Conservation (phyloP, 2,329 filamentous ascomycete genomes). For the Exophiala oligosperma region DNA sequence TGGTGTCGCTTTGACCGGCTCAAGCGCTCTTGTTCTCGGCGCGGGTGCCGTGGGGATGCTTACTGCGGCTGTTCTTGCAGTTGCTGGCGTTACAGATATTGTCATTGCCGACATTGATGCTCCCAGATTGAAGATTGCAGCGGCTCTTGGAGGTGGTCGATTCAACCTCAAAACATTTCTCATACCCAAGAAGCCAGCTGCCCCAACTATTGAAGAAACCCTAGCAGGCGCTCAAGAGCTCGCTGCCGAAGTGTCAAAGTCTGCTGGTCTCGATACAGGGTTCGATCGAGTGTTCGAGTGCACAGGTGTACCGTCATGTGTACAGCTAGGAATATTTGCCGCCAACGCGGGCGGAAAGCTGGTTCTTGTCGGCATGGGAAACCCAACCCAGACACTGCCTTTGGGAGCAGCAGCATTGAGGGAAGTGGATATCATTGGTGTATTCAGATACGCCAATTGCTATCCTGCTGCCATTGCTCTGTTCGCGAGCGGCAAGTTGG, state of each 20-base stretch:
- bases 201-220: conserved; percentile 44
- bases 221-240: conserved; percentile 35
- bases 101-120: conserved; percentile 63
- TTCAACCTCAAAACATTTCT: conserved; percentile 38
- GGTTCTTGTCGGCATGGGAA: conserved; percentile 59
- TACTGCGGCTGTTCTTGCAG: conserved; percentile 58
- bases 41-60: conserved; percentile 63
- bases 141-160: conserved; percentile 36
- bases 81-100: conserved; percentile 55
- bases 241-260: conserved; percentile 35
- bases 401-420: conserved; percentile 56
- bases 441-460: conserved; percentile 57
- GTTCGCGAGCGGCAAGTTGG: conserved; percentile 51
- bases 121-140: conserved; percentile 57
- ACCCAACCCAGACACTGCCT: conserved; percentile 54
- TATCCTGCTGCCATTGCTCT: conserved; percentile 57
- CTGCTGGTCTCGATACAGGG: conserved; percentile 33
- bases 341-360: conserved; percentile 51
- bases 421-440: conserved; percentile 59
- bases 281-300: conserved; percentile 49
- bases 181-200: conserved; percentile 34
- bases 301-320: conserved; percentile 46
- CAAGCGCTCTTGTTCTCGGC: conserved; percentile 59
- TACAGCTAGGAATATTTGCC: conserved; percentile 48
- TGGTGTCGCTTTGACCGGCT: conserved; percentile 36